Percentiles rank a stretch among this genome's conserved stretches.
Conservation (phyloP, 192 early-diverging fungal species). For the Linnemannia hyalina region DNA sequence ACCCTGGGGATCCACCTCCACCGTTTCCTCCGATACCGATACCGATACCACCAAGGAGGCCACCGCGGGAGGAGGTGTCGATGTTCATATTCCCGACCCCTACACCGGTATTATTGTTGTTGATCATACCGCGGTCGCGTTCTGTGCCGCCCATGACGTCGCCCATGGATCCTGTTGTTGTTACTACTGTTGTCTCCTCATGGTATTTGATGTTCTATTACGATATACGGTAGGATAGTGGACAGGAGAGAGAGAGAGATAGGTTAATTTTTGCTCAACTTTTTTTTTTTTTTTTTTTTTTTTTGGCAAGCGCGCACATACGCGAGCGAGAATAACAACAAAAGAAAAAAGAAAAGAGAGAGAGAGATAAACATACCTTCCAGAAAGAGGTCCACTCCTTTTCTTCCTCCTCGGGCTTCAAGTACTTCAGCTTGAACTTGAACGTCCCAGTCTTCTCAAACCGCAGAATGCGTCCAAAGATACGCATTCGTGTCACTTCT, state of each 20-base stretch:
- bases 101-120: not conserved
- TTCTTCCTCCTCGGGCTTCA: conserved; percentile 21
- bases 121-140: not conserved
- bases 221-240: not conserved
- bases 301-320: too few relatives aligned
- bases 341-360: not conserved
- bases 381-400: conserved; percentile 37
- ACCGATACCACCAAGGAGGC: not conserved
- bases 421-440: conserved; percentile 20
- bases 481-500: conserved; percentile 70
- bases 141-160: conserved; percentile 37
- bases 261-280: not conserved
- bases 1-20: not conserved
- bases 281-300: too few relatives aligned
- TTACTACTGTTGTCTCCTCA: conserved; percentile 28
- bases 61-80: not conserved
- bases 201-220: conserved; percentile 28
- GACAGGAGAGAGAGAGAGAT: not conserved
- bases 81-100: not conserved
- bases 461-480: conserved; percentile 71
- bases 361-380: conserved; percentile 1
- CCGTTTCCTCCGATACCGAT: not conserved
- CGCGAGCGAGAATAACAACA: too few relatives aligned
- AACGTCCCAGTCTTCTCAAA: conserved; percentile 35
- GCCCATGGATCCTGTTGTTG: conserved; percentile 35